Conservation (phyloP, 306 rosid genomes). For the Fragaria vesca region DNA sequence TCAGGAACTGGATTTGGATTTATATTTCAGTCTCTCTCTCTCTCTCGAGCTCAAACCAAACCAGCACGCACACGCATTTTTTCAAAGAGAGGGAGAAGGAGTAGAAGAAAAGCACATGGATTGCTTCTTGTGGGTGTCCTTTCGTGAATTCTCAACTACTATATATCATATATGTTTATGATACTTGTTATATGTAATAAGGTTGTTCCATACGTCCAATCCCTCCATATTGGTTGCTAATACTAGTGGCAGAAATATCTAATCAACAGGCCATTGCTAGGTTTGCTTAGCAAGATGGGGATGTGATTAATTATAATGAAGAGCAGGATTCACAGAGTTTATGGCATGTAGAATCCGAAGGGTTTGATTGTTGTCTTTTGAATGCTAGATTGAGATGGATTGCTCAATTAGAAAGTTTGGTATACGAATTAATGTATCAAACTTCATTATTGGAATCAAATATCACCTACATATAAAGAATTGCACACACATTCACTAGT, state of each 20-base stretch:
- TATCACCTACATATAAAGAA: neutral
- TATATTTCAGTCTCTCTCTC: neutral
- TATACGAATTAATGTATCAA: neutral
- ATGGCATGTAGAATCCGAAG: neutral
- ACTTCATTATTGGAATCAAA: neutral
- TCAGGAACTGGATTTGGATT: neutral
- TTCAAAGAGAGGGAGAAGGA: neutral
- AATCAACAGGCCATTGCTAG: neutral
- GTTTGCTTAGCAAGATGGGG: neutral
- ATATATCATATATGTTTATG: neutral
- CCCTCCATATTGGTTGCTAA: neutral
- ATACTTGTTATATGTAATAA: neutral
- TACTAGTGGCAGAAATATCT: slow-evolving; percentile 1
- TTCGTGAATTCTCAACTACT: slow-evolving; percentile 9
- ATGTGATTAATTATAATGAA: neutral
- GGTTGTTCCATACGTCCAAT: slow-evolving; percentile 5
- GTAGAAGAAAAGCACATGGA: slow-evolving; percentile 35
- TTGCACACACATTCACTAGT: neutral
- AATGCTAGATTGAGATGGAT: too few species aligned
- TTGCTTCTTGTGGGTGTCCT: slow-evolving; percentile 32
- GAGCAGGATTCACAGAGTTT: neutral
- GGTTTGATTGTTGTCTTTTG: neutral
- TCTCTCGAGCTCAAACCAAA: neutral
- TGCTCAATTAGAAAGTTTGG: too few species aligned
- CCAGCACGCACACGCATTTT: neutral